A percentile compares a stretch with the other conserved stretches of the same genome.
Conservation (phyloP, 441 rosid genomes). For the Metrosideros polymorpha region DNA sequence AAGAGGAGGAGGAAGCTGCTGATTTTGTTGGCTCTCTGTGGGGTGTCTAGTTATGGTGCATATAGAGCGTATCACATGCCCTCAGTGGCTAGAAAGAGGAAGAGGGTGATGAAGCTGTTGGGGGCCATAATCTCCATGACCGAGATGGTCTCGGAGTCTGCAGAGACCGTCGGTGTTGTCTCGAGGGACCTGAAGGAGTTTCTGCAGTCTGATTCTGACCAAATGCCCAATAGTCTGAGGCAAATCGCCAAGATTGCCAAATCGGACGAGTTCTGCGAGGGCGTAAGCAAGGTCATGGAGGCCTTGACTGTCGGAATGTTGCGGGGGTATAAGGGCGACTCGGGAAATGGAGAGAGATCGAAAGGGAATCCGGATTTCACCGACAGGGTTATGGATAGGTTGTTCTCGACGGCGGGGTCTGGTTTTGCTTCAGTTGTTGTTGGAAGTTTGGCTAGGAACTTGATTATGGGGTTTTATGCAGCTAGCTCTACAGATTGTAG, state of each 20-base stretch:
- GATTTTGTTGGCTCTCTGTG: background rate
- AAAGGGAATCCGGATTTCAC: slow-evolving; percentile 21
- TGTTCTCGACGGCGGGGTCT: slow-evolving; percentile 58
- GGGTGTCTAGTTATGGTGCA: slow-evolving; percentile 4
- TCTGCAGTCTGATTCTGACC: background rate
- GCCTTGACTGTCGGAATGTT: slow-evolving; percentile 54
- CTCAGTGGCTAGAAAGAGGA: slow-evolving; percentile 4
- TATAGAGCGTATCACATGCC: slow-evolving; percentile 4
- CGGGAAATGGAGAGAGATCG: slow-evolving; percentile 4
- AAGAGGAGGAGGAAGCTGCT: slow-evolving; percentile 9
- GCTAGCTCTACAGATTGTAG: background rate
- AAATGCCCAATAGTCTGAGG: slow-evolving; percentile 7
- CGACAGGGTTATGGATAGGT: slow-evolving; percentile 55
- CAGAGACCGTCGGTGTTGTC: background rate
- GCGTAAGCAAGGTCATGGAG: slow-evolving; percentile 45
- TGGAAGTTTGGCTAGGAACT: slow-evolving; percentile 87
- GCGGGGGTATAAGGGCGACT: slow-evolving; percentile 36
- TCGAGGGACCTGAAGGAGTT: slow-evolving; percentile 8
- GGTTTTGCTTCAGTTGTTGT: slow-evolving; percentile 74
- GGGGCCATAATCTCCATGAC: slow-evolving; percentile 1
- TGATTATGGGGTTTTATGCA: slow-evolving; percentile 68
- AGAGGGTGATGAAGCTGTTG: slow-evolving; percentile 1
- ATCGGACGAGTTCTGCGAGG: slow-evolving; percentile 50
- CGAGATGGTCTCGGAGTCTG: slow-evolving; percentile 11
- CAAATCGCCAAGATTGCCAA: slow-evolving; percentile 4